Conservation (phyloP, 257 asterid species). For the Ophiorrhiza pumila region DNA sequence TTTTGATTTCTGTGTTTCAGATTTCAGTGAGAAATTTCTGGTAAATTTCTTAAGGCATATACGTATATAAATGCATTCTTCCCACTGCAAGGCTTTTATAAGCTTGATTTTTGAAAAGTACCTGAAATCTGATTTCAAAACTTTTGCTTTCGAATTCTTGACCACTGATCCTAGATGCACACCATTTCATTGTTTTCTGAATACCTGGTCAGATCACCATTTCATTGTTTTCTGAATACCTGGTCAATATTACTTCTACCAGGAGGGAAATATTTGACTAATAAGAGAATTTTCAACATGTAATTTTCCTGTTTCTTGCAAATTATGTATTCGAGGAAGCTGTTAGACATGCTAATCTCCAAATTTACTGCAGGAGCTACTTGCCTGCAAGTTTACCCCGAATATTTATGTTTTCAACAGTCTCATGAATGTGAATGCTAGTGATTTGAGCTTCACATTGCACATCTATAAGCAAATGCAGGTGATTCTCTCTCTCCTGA, state of each 20-base stretch:
- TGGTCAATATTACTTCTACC: too few relatives aligned
- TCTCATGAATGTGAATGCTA: slow-evolving; percentile 90
- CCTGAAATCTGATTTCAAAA: not conserved
- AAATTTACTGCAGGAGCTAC: slow-evolving; percentile 60
- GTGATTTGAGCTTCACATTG: slow-evolving; percentile 70
- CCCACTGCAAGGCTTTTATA: too few relatives aligned
- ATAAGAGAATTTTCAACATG: not conserved
- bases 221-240: not conserved
- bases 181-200: not conserved
- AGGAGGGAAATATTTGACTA: not conserved
- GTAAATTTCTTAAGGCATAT: too few relatives aligned
- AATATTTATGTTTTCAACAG: slow-evolving; percentile 79
- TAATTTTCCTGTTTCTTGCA: not conserved
- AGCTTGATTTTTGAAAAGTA: not conserved
- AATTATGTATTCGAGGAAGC: not conserved
- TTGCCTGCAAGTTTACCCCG: slow-evolving; percentile 55
- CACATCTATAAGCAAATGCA: slow-evolving; percentile 68
- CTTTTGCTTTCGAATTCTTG: not conserved
- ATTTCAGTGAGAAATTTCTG: too few relatives aligned
- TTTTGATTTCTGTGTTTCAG: not conserved
- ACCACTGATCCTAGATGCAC: not conserved
- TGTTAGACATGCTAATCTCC: slow-evolving; percentile 20
- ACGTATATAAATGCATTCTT: too few relatives aligned
- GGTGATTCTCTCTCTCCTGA: slow-evolving; percentile 40
- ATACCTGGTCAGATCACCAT: not conserved